Evolutionary conservation across 2,329 filamentous ascomycete genomes (phyloP), one percentile per base, ranked within the genome.

Genomic region (Neopestalotiopsis rosae): DNA sequence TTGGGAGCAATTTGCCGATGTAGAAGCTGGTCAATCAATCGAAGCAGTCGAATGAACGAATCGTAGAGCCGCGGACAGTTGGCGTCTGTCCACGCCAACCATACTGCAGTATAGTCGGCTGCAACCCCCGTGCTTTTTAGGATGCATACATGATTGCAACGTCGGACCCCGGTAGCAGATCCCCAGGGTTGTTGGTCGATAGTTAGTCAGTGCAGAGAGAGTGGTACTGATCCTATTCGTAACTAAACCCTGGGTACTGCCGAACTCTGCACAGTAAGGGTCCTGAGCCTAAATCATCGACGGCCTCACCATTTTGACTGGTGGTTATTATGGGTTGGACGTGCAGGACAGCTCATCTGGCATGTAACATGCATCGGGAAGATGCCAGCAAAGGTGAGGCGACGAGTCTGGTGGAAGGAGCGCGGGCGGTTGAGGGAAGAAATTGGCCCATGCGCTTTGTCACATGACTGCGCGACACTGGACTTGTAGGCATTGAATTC

Each of bases 401-500:
- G 66, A 63, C 66, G 65, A 67, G 56, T 67, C 32, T 30, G 12
- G 40, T 57, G 12, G 45, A 56, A 38, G 49, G 9, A 67, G 49
- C 17, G 28, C n/a, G 20, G 34, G 65, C 34, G 52, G 30, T n/a
- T 10, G 17, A 42, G 28, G 66, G 66, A 67, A 34, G 58, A 40
- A 52, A 67, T 62, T 63, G 66, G 66, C 32, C 66, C 38, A 38
- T 57, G 59, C 58, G 59, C 12, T 17, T 49, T 20, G 66, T 62
- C 66, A 67, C 66, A 67, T 67, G 66, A 67, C 59, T 34, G 40
- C 66, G 66, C 59, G 66, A n/a, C 28, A 12, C n/a, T 34, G 10
- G 5, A 56, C 13, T 17, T 63, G 58, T 42, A 67, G 58, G 66
- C 59, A 34, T 34, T 42, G 13, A 24, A n/a, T 61, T 40, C 38